A percentile compares a stretch with the other conserved stretches of the same genome.
Evolutionary conservation across 139 green algal genomes (phyloP).

Genomic region (Micractinium sp.): DNA sequence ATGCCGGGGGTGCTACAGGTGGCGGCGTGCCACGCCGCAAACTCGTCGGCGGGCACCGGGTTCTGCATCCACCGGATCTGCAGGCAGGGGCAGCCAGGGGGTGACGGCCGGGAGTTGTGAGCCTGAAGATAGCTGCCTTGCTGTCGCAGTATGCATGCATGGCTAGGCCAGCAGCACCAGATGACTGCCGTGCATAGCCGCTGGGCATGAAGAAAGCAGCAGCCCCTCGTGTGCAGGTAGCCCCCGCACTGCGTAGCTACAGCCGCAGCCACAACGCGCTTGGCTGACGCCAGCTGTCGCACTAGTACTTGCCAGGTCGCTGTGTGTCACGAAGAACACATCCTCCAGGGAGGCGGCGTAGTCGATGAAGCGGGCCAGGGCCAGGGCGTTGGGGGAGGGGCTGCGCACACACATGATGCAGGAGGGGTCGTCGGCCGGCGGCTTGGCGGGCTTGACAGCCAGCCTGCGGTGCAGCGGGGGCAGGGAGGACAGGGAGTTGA

Average conservation of each 20-base stretch:
- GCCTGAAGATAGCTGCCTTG: background rate
- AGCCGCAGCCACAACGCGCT: background rate
- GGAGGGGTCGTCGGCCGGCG: background rate
- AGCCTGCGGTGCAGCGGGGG: background rate
- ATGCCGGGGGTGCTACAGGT: background rate
- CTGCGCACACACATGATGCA: background rate
- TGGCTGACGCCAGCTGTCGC: too few relatives aligned
- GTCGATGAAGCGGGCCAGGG: background rate
- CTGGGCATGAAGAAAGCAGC: too few relatives aligned
- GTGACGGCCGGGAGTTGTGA: background rate
- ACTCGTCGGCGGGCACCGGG: background rate
- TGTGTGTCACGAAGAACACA: background rate
- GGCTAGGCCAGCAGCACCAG: too few relatives aligned
- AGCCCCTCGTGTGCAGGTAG: background rate
- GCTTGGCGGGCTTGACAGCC: background rate
- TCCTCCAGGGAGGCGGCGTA: background rate
- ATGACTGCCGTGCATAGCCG: too few relatives aligned
- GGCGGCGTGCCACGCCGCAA: background rate
- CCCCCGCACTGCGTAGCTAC: background rate
- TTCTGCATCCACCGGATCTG: slow-evolving; percentile 8
- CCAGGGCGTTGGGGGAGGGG: background rate
- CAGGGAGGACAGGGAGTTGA: background rate
- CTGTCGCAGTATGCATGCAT: background rate
- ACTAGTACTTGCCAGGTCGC: background rate
- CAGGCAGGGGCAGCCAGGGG: background rate